Evolutionary conservation across 495 filamentous ascomycete genomes (phyloP).

Genomic region (Stereocaulon alpinum): DNA sequence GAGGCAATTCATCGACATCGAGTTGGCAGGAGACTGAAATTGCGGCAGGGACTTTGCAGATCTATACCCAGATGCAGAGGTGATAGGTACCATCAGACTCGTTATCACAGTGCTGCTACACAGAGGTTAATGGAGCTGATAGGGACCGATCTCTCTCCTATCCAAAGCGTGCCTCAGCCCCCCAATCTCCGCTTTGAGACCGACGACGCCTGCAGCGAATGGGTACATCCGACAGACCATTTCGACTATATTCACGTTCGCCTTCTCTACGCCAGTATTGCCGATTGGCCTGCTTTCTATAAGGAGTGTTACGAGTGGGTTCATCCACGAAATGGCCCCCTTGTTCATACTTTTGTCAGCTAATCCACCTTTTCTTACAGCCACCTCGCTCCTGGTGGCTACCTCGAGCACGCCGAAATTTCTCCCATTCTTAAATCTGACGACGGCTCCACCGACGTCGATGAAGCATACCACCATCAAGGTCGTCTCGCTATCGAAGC

Average conservation of each 20-base stretch:
- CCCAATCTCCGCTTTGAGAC: slow-evolving; percentile 45
- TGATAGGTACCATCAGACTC: slow-evolving; percentile 30
- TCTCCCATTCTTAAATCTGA: slow-evolving; percentile 39
- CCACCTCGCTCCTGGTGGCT: slow-evolving; percentile 52
- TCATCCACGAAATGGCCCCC: neutral
- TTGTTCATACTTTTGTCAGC: neutral
- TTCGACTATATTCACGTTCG: slow-evolving; percentile 62
- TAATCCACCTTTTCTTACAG: slow-evolving; percentile 17
- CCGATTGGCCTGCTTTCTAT: slow-evolving; percentile 44
- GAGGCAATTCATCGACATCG: neutral
- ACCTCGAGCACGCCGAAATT: slow-evolving; percentile 51
- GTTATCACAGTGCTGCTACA: neutral
- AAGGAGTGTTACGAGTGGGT: slow-evolving; percentile 29
- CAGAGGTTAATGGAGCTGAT: neutral
- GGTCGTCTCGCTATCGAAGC: slow-evolving; percentile 42
- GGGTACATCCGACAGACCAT: slow-evolving; percentile 39
- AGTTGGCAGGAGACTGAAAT: slow-evolving; percentile 10
- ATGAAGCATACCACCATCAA: slow-evolving; percentile 42
- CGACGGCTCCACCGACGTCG: slow-evolving; percentile 37
- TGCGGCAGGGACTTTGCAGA: slow-evolving; percentile 35
- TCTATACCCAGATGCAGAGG: slow-evolving; percentile 34
- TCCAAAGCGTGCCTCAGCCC: slow-evolving; percentile 32
- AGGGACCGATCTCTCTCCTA: slow-evolving; percentile 38
- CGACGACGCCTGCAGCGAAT: slow-evolving; percentile 43
- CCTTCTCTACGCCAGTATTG: slow-evolving; percentile 45